phyloP scores from a whole-genome alignment of 148 eudicot species.

The Amaranthus palmeri region DNA sequence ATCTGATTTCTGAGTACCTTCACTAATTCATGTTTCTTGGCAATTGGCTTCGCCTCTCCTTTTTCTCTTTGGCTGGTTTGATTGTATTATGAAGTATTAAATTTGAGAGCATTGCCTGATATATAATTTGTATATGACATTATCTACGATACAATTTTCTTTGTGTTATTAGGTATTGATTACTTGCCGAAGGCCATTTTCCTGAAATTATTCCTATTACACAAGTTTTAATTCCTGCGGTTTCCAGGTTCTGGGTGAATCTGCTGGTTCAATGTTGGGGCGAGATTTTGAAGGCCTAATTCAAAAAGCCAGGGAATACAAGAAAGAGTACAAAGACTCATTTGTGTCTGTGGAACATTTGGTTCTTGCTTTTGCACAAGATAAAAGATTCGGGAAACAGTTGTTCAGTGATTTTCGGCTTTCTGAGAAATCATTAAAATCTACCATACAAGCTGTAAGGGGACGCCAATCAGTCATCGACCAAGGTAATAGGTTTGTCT shows the following conservation, averaged over 20 bases:
- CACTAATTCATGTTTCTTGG: background rate
- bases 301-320: constrained; percentile 72
- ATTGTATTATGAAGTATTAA: background rate
- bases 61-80: background rate
- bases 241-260: constrained; percentile 76
- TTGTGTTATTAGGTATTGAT: background rate
- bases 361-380: constrained; percentile 77
- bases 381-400: constrained; percentile 86
- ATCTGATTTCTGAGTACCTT: background rate
- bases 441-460: constrained; percentile 72
- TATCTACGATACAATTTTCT: background rate
- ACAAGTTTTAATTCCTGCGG: background rate
- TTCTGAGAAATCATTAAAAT: constrained; percentile 44
- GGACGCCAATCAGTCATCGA: constrained; percentile 87
- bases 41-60: too few species aligned
- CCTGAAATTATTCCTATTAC: background rate
- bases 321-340: constrained; percentile 87
- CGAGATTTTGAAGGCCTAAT: constrained; percentile 80
- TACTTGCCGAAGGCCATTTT: background rate
- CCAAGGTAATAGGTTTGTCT: constrained; percentile 51
- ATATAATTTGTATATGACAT: background rate
- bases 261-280: constrained; percentile 95
- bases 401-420: constrained; percentile 73
- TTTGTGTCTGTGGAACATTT: constrained; percentile 96
- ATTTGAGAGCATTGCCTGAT: background rate